Evolutionary conservation across 1,139 yeast species (phyloP), one percentile per base, ranked within the genome.

Genomic region (Magnusiomyces paraingens): DNA sequence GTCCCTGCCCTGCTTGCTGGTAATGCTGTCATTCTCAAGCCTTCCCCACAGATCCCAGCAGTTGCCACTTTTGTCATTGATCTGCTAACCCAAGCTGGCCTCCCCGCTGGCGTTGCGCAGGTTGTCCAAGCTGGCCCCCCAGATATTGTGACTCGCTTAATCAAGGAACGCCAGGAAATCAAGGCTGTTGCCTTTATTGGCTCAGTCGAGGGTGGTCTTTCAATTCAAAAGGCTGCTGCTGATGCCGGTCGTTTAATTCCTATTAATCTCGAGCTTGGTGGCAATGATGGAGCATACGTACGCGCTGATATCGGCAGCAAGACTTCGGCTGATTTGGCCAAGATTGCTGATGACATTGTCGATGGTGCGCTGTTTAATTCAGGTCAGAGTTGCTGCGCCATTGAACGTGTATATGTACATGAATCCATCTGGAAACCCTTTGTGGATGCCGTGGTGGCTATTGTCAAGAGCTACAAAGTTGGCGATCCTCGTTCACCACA

Each of bases 321-420:
- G 8, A 26, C 32, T 8, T 26, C 32, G 4, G 70, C 89, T 49
- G 63, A 61, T 46, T 54, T 66, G 52, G 53, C 57, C 54, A 65
- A 66, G 41, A 91, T 95, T 48, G 90, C 85, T 39, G 86, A 86
- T 67, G 87, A 94, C 85, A 83, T 91, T 47, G 89, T 93, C 26
- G 74, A 81, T 60, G 97, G 96, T 62, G 82, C 90, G 58, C 83
- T 87, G 78, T 78, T 77, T 69, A 90, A 90, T 72, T 81, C 86
- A 65, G 97, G 97, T 47, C 96, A 90, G 71, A 84, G 89, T 52
- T 90, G 97, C 74, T 88, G 94, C 45, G 89, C 95, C 54, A 89
- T 91, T 55, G 89, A 93, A 58, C 77, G 97, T 60, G 78, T 89
- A 44, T 86, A 85, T 61, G 86, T 88, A 36, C 90, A 88, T 61